Evolutionary conservation across 371 early-diverging fungal genomes (phyloP).

Genomic region (Mortierella sp.): DNA sequence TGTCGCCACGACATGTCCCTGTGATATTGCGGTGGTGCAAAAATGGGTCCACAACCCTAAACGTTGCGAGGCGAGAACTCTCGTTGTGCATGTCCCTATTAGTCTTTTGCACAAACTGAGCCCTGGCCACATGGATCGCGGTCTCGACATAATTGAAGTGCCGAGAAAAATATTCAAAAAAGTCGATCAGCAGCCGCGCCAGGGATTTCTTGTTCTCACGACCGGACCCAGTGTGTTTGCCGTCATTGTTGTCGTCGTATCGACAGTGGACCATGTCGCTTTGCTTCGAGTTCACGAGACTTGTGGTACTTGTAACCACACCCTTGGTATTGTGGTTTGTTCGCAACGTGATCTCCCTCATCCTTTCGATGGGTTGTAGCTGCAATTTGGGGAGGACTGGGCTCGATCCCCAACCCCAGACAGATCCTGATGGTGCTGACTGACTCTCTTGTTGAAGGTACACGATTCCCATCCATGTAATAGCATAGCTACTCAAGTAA

Average conservation of each 20-base stretch:
- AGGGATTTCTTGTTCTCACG: slow-evolving; percentile 28
- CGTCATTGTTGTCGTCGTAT: slow-evolving; percentile 30
- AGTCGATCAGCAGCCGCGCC: slow-evolving; percentile 30
- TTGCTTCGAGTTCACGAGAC: slow-evolving; percentile 10
- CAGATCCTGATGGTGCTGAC: not conserved
- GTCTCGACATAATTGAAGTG: slow-evolving; percentile 23
- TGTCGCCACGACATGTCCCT: slow-evolving; percentile 31
- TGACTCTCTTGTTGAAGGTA: slow-evolving; percentile 29
- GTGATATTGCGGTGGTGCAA: slow-evolving; percentile 44
- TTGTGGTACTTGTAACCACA: not conserved
- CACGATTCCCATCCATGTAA: slow-evolving; percentile 43
- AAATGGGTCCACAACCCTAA: slow-evolving; percentile 44
- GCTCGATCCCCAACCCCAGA: slow-evolving; percentile 9
- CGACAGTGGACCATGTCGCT: slow-evolving; percentile 27
- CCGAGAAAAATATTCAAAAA: slow-evolving; percentile 43
- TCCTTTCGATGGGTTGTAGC: slow-evolving; percentile 30
- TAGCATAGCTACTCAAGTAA: slow-evolving; percentile 42
- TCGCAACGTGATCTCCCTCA: slow-evolving; percentile 17
- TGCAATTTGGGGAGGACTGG: slow-evolving; percentile 32
- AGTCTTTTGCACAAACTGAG: slow-evolving; percentile 16
- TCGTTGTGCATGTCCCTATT: slow-evolving; percentile 16
- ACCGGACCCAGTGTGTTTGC: slow-evolving; percentile 22
- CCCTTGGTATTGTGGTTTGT: slow-evolving; percentile 25
- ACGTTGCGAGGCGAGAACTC: slow-evolving; percentile 8
- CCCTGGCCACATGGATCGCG: slow-evolving; percentile 22